Evolutionary conservation across 164 flowering plant genomes (phyloP).

Genomic region (Protea cynaroides): DNA sequence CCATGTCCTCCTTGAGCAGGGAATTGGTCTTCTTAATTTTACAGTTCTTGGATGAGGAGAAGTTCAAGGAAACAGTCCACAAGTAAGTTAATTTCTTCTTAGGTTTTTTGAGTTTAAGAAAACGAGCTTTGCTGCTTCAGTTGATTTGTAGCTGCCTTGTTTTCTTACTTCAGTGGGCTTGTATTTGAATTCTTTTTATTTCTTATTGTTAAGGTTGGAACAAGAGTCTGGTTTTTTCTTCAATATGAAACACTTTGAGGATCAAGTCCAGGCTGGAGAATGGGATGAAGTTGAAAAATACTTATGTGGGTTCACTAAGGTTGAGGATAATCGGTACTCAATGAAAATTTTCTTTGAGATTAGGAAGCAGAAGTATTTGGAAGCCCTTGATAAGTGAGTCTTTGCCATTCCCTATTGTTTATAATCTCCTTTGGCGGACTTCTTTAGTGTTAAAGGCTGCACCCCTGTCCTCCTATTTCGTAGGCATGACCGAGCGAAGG

Average conservation of each 20-base stretch:
- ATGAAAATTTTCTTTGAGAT: conserved; percentile 67
- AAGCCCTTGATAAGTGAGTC: conserved; percentile 54
- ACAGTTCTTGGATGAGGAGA: conserved; percentile 71
- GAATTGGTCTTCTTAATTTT: conserved; percentile 62
- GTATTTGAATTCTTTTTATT: not conserved
- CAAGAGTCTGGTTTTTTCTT: conserved; percentile 69
- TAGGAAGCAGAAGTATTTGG: conserved; percentile 62
- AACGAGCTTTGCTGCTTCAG: not conserved
- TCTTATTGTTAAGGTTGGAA: conserved; percentile 35
- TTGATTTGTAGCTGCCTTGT: not conserved
- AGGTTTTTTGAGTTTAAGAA: not conserved
- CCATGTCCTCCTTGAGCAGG: conserved; percentile 65
- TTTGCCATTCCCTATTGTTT: not conserved
- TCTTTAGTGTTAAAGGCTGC: not conserved
- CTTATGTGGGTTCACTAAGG: conserved; percentile 57
- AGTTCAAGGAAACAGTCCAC: conserved; percentile 67
- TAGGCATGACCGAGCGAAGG: conserved; percentile 59
- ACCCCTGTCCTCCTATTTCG: not conserved
- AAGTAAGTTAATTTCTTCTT: conserved; percentile 30
- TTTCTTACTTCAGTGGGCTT: not conserved
- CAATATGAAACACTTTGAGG: conserved; percentile 67
- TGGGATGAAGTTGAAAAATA: conserved; percentile 75
- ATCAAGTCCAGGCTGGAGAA: conserved; percentile 57
- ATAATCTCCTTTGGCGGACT: not conserved
- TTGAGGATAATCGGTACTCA: conserved; percentile 57